Evolutionary conservation across 1,284 basidiomycete genomes (phyloP).

Genomic region (Ustilago xerochloae): DNA sequence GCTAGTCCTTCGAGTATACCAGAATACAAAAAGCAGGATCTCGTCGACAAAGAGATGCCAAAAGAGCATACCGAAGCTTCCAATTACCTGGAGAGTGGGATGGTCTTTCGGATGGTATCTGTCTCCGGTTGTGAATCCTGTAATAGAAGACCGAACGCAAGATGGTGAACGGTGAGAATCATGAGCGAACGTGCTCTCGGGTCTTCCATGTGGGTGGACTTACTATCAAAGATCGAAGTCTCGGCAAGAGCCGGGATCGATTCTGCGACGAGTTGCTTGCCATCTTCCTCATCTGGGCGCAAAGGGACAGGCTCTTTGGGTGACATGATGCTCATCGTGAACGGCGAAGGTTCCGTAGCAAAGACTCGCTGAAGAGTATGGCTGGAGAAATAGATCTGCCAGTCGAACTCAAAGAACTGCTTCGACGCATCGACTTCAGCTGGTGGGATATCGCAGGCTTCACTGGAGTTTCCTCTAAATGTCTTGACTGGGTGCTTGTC

Average conservation of each 20-base stretch:
- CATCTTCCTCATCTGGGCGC: neutral
- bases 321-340: neutral
- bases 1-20: slow-evolving; percentile 15
- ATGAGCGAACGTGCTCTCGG: neutral
- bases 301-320: slow-evolving; percentile 1
- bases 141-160: neutral
- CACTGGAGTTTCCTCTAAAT: slow-evolving; percentile 9
- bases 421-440: slow-evolving; percentile 2
- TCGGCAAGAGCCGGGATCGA: neutral
- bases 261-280: slow-evolving; percentile 8
- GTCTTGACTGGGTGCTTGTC: neutral
- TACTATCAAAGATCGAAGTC: neutral
- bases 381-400: slow-evolving; percentile 11
- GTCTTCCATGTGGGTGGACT: neutral
- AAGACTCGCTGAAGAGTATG: slow-evolving; percentile 9
- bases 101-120: slow-evolving; percentile 7
- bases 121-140: slow-evolving; percentile 9
- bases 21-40: slow-evolving; percentile 10
- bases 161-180: neutral
- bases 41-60: slow-evolving; percentile 6
- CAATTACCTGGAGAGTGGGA: neutral
- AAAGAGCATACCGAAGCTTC: neutral
- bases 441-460: slow-evolving; percentile 8
- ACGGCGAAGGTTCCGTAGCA: neutral
- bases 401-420: slow-evolving; percentile 15